Evolutionary conservation across 441 rosid species (phyloP), one percentile per base, ranked within the genome.

Genomic region (Lepidium campestre): DNA sequence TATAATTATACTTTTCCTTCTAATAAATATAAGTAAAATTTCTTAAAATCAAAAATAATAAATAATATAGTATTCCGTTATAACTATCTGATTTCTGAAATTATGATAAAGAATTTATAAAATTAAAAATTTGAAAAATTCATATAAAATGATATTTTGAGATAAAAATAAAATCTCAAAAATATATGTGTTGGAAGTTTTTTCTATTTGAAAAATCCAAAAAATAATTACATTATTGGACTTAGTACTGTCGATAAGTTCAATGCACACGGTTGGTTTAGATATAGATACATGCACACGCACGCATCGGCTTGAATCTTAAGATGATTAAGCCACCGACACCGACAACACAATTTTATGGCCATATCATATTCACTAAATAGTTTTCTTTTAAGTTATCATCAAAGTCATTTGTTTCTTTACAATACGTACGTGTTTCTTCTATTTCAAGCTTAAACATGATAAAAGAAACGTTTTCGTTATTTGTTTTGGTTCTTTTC

Each of bases 251-350:
- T 54, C 42, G 27, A 34, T 36, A 19, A 12, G 13, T 36, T 35
- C 27, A 55, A 61, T 55, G 69, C 57, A 54, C 74, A 45, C 68
- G 56, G 56, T 23, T 57, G 39, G 39, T 19, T 1, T 27, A 25
- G 32, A 27, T 45, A 56, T 35, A 57, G 27, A 15, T 10, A 19
- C 31, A 31, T 15, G 35, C 32, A 58, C 36, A 23, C 53, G 20
- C 41, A 67, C 29, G 71, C 44, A 48, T 17, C 18, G 39, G 37
- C 9, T 42, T 52, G 31, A 11, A 35, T 13, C 27, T 12, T 35
- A 6, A 3, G 45, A 15, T 3, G 12, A 13, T 12, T 37, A 22
- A 52, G 41, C 68, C 63, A 70, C 63, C 68, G 74, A 70, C 74
- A 45, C 47, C 5, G 2, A 29, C 32, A 27, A 27, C 32, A 27